Base-by-base conservation (phyloP, 805 yeast genomes). In the Saccharomyces jurei region DNA sequence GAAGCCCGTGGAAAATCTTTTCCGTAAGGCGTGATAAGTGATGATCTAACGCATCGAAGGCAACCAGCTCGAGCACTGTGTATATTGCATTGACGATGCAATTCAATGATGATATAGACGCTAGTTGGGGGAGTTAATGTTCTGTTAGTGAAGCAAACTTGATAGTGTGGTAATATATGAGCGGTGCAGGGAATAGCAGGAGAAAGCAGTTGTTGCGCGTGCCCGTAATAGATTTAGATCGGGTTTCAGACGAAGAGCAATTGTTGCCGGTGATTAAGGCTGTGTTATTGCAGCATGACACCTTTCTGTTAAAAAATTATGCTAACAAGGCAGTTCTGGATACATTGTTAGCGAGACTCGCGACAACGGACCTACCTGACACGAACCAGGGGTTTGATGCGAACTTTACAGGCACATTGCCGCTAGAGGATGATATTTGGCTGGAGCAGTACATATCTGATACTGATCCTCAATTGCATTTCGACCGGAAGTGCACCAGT, bases 281-380 rank as follows among this genome's bases (percentile, higher is more conserved):
- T 6, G 59, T 67, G 22, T 50, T 68, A 29, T 32, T 56, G 29
- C 48, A 54, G 29, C 49, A 60, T 49, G 69, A 68, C 54, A 63
- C 66, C 6, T 66, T 69, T 49, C 52, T 68, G 21, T 52, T 69
- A 58, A 61, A 64, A 49, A 68, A 69, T 54, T 68, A 63, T 52
- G 71, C 72, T 6, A 62, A 66, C 49, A 56, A 58, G 49, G 57
- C 53, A 3, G 52, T 52, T 1, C 36, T 68, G 21, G 62, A 59
- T 49, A 56, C 46, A 2, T 52, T 66, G 48, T 3, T 58, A 11
- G 51, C 50, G 2, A 44, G 36, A 3, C 47, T 65, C 41, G 21
- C 28, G 9, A 36, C 25, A 11, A 25, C 11, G 2, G 62, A 54
- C 14, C 21, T 27, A 6, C 62, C 63, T 3, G 56, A 58, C 28